Percentiles rank a stretch among this genome's conserved stretches.
phyloP scores from a whole-genome alignment of 2,329 filamentous ascomycete genomes.

The Hymenoscyphus occultus region DNA sequence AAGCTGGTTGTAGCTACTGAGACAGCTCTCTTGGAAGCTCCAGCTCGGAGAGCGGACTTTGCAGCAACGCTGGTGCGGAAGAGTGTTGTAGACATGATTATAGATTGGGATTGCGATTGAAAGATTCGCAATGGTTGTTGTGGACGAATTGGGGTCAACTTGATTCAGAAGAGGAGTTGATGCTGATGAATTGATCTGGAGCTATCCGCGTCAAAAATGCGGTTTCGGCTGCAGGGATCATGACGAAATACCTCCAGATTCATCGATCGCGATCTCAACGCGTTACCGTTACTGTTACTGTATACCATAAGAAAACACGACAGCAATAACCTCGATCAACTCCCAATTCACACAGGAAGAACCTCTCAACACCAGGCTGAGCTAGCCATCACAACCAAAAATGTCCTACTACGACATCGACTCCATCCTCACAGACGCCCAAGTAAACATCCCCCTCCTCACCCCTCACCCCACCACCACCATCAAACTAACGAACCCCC shows the following conservation, averaged over 20 bases:
- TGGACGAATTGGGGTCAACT: slow-evolving; percentile 5
- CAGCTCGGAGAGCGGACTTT: slow-evolving; percentile 69
- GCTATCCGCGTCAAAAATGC: neutral
- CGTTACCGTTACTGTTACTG: no score
- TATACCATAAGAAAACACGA: neutral
- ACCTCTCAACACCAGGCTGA: neutral
- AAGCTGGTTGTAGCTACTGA: slow-evolving; percentile 71
- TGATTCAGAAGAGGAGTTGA: neutral
- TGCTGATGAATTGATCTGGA: slow-evolving; percentile 12
- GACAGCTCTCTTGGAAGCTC: slow-evolving; percentile 61
- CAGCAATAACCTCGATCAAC: neutral
- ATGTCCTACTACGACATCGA: slow-evolving; percentile 85
- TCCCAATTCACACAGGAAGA: neutral
- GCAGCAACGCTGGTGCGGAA: slow-evolving; percentile 66
- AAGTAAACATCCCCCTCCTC: slow-evolving; percentile 48
- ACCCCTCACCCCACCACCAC: slow-evolving; percentile 7
- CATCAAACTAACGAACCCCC: slow-evolving; percentile 17
- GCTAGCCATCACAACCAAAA: slow-evolving; percentile 9
- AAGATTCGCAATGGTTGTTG: slow-evolving; percentile 13
- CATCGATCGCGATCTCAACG: slow-evolving; percentile 1
- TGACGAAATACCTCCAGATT: neutral
- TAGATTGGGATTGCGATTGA: slow-evolving; percentile 21
- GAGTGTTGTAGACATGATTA: slow-evolving; percentile 70
- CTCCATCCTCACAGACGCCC: slow-evolving; percentile 79
- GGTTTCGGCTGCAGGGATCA: slow-evolving; percentile 1